These are phyloP conservation scores for Xylaria sp. DNA, from an alignment of 495 filamentous ascomycete genomes.

Conservation along the genomic window DNA sequence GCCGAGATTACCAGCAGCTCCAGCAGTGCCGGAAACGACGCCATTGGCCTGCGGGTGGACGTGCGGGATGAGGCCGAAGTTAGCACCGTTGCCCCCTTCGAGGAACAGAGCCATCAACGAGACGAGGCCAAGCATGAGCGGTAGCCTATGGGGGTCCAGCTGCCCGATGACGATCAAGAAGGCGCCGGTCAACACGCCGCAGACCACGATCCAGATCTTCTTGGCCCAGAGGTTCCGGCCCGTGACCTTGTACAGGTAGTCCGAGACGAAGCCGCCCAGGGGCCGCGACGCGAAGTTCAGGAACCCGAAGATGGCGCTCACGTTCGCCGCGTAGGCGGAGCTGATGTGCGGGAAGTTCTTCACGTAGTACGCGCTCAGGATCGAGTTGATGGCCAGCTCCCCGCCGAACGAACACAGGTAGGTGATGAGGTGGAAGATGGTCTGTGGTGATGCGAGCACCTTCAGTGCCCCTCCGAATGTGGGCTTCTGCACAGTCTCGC, in stretches of 20 bases:
- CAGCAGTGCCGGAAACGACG: slow-evolving; percentile 77
- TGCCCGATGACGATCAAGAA: slow-evolving; percentile 76
- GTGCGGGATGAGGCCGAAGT: slow-evolving; percentile 85
- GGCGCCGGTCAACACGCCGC: slow-evolving; percentile 68
- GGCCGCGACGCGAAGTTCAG: slow-evolving; percentile 82
- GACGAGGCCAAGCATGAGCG: slow-evolving; percentile 79
- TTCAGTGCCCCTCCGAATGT: slow-evolving; percentile 63
- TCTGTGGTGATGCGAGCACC: slow-evolving; percentile 70
- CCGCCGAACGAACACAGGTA: slow-evolving; percentile 88
- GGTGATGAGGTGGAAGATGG: slow-evolving; percentile 68
- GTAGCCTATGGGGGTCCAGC: slow-evolving; percentile 62
- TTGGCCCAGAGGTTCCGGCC: slow-evolving; percentile 72
- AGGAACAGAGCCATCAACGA: slow-evolving; percentile 78
- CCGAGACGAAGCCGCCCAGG: slow-evolving; percentile 73
- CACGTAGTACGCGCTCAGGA: slow-evolving; percentile 80
- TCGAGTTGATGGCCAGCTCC: slow-evolving; percentile 85
- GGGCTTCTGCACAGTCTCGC: slow-evolving; percentile 71
- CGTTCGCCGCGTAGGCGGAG: slow-evolving; percentile 75
- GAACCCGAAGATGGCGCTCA: slow-evolving; percentile 92
- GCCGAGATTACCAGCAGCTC: slow-evolving; percentile 82
- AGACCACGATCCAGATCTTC: slow-evolving; percentile 71
- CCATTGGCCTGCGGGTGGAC: slow-evolving; percentile 74
- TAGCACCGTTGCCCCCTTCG: slow-evolving; percentile 84
- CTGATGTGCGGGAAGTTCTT: slow-evolving; percentile 76
- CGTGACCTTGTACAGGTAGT: slow-evolving; percentile 70